Conservation (phyloP, 768 basidiomycete species). For the Leucocoprinus birnbaumii region DNA sequence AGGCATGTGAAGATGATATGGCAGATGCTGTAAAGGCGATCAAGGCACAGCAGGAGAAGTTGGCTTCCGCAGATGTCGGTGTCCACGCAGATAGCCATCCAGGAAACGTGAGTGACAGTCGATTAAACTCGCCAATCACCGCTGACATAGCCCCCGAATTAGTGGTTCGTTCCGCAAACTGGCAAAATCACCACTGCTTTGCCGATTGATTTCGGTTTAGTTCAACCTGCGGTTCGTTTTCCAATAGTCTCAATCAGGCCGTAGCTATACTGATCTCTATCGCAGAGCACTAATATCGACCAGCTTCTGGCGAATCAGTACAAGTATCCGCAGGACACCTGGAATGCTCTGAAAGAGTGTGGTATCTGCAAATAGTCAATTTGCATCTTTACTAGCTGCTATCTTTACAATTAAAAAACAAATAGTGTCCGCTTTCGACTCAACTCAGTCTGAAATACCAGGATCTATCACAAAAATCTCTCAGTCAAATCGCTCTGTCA, state of each 20-base stretch:
- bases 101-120: neutral
- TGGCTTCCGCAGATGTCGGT: too few relatives aligned
- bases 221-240: neutral
- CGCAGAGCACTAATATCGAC: neutral
- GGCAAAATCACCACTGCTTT: neutral
- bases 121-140: neutral
- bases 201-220: neutral
- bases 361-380: neutral
- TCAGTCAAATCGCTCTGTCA: too few relatives aligned
- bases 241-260: too few relatives aligned
- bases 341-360: neutral
- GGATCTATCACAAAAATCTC: too few relatives aligned
- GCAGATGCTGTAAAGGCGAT: neutral
- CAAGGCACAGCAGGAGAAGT: neutral
- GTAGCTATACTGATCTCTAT: neutral
- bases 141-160: too few relatives aligned
- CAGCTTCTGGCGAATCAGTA: neutral
- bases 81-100: neutral
- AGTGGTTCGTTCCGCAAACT: neutral
- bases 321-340: neutral
- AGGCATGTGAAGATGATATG: conserved; percentile 3
- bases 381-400: too few relatives aligned
- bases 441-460: too few relatives aligned
- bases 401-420: too few relatives aligned
- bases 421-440: too few relatives aligned